Evolutionary conservation across 169 alveolate genomes (phyloP).

Genomic region (Plasmodium malariae): DNA sequence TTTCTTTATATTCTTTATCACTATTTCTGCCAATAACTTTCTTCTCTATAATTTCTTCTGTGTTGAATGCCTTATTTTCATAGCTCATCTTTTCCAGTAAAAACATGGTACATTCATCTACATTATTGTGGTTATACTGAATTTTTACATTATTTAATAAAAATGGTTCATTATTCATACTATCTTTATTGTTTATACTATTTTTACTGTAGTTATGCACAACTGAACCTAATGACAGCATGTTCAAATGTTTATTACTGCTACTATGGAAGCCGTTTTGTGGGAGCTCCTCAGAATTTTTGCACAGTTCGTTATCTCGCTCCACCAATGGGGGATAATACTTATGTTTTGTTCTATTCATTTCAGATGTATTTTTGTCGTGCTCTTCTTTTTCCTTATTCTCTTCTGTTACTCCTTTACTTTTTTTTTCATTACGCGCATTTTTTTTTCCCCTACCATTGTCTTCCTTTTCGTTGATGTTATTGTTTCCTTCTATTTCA

Average conservation of each 20-base stretch:
- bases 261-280: background rate
- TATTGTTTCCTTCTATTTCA: background rate
- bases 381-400: background rate
- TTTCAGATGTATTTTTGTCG: background rate
- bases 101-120: constrained; percentile 53
- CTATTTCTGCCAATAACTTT: constrained; percentile 17
- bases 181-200: background rate
- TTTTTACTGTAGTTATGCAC: background rate
- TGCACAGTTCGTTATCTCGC: background rate
- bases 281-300: background rate
- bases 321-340: too few species aligned
- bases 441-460: background rate
- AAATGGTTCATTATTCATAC: constrained; percentile 2
- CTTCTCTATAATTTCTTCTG: constrained; percentile 36
- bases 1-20: background rate
- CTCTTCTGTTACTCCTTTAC: background rate
- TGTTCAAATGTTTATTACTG: background rate
- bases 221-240: background rate
- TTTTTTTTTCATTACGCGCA: background rate
- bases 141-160: constrained; percentile 32
- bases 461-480: background rate
- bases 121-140: constrained; percentile 50
- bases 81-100: constrained; percentile 51
- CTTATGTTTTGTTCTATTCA: background rate
- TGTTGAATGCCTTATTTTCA: constrained; percentile 32